Conservation (phyloP, 2,329 filamentous ascomycete species). For the Claviceps sp. region DNA sequence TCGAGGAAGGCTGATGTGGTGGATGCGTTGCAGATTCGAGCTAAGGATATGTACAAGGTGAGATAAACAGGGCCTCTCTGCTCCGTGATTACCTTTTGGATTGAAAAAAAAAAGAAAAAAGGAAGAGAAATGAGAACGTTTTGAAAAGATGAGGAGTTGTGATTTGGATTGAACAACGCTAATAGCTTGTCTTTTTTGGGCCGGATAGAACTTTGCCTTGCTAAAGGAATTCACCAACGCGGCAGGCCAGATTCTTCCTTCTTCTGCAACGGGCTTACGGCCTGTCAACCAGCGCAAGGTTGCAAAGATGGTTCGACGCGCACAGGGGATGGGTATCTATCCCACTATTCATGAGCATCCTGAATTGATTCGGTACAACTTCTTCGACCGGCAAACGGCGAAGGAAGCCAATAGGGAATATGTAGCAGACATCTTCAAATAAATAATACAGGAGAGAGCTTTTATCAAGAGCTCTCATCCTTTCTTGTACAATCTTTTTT, state of each 20-base stretch:
- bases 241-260: constrained; percentile 73
- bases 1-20: constrained; percentile 57
- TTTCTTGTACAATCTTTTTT: no score
- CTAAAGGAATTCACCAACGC: constrained; percentile 79
- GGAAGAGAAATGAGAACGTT: not conserved
- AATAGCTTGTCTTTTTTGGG: no score
- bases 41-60: constrained; percentile 79
- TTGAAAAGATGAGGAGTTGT: not conserved
- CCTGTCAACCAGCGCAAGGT: constrained; percentile 87
- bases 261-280: constrained; percentile 62
- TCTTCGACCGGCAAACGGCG: constrained; percentile 11
- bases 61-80: not conserved
- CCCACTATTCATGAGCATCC: constrained; percentile 85
- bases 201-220: constrained; percentile 70
- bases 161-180: not conserved
- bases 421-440: no score
- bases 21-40: constrained; percentile 67
- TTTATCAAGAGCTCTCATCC: no score
- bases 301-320: constrained; percentile 80
- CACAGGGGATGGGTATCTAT: constrained; percentile 82
- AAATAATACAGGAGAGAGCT: no score
- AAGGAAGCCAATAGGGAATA: no score
- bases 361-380: constrained; percentile 48
- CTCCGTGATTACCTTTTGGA: no score
- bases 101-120: no score